Evolutionary conservation across 768 basidiomycete species (phyloP).

Genomic region (Suillus plorans): DNA sequence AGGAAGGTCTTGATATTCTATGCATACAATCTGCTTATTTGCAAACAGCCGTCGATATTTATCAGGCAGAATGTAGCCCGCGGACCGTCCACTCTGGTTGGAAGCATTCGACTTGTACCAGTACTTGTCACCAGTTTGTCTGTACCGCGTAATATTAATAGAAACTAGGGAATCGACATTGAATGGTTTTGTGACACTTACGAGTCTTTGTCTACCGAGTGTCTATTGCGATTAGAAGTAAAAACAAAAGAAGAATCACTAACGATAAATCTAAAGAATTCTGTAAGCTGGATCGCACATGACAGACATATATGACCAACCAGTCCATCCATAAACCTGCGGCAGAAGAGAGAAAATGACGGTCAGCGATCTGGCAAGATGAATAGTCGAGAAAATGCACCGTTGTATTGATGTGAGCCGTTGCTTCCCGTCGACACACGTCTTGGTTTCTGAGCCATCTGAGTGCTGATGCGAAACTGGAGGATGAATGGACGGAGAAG

Average conservation of each 20-base stretch:
- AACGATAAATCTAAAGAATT: conserved; percentile 54
- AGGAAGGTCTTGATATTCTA: conserved; percentile 67
- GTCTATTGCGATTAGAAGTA: neutral
- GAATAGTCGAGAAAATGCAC: conserved; percentile 36
- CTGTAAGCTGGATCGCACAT: neutral
- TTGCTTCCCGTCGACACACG: conserved; percentile 83
- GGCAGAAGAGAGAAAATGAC: conserved; percentile 1
- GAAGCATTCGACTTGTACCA: conserved; percentile 42
- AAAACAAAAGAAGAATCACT: conserved; percentile 15
- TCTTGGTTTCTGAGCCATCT: conserved; percentile 65
- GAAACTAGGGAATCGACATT: too few species aligned
- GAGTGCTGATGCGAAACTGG: conserved; percentile 50
- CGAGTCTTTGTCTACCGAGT: conserved; percentile 42
- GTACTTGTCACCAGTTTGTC: conserved; percentile 40
- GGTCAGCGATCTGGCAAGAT: neutral
- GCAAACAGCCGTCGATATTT: conserved; percentile 59
- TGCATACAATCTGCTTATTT: conserved; percentile 77
- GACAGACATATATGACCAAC: conserved; percentile 39
- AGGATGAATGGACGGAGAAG: conserved; percentile 3
- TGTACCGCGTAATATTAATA: conserved; percentile 9
- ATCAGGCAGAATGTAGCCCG: conserved; percentile 46
- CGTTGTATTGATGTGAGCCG: conserved; percentile 70
- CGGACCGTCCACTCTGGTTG: conserved; percentile 13
- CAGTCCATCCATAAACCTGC: conserved; percentile 67
- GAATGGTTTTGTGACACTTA: conserved; percentile 27